These are phyloP conservation scores for Viridothelium virens DNA, from an alignment of 495 filamentous ascomycete species.

Conservation along the genomic window DNA sequence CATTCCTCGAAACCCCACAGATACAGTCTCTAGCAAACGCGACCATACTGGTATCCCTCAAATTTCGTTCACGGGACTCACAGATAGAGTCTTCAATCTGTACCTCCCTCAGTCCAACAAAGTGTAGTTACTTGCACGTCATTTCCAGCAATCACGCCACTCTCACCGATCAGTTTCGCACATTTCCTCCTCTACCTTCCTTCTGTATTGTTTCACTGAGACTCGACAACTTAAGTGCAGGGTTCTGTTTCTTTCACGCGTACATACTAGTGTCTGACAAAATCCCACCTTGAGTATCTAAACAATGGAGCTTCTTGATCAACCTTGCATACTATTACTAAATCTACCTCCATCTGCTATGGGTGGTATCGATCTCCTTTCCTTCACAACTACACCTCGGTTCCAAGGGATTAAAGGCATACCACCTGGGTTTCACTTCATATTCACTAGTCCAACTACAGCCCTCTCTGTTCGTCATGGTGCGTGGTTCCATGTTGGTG, in stretches of 20 bases:
- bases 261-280: background rate
- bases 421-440: slow-evolving; percentile 51
- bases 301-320: slow-evolving; percentile 20
- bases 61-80: too few species aligned
- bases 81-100: too few species aligned
- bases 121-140: too few species aligned
- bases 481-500: slow-evolving; percentile 49
- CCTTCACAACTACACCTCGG: slow-evolving; percentile 39
- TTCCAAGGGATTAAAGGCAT: slow-evolving; percentile 54
- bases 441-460: slow-evolving; percentile 43
- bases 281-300: background rate
- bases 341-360: slow-evolving; percentile 32
- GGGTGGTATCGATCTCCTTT: slow-evolving; percentile 38
- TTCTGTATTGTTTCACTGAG: too few species aligned
- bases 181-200: too few species aligned
- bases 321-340: slow-evolving; percentile 30
- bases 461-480: slow-evolving; percentile 50
- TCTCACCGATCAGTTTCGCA: too few species aligned
- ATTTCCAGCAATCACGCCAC: too few species aligned
- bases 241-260: background rate
- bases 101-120: too few species aligned
- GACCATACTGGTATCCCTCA: too few species aligned
- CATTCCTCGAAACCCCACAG: too few species aligned
- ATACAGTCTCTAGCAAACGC: too few species aligned
- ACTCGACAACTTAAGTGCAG: too few species aligned